A percentile compares a stretch with the other conserved stretches of the same genome.
Evolutionary conservation across 345 rosid genomes (phyloP).

Genomic region (Salix brachista): DNA sequence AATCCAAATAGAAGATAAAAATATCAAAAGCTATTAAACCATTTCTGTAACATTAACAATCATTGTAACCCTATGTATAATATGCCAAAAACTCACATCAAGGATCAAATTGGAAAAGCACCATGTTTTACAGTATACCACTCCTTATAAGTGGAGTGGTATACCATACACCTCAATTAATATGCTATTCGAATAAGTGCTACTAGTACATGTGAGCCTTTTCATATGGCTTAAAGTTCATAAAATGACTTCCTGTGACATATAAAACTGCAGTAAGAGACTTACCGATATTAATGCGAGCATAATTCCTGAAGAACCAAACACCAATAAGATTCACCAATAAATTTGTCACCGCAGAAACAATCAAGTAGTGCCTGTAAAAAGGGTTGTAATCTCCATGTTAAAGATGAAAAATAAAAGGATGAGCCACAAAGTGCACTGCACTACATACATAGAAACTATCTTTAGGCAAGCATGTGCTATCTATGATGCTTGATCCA

Average conservation of each 20-base stretch:
- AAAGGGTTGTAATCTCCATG: background rate
- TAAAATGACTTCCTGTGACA: slow-evolving; percentile 6
- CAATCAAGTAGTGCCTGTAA: slow-evolving; percentile 92
- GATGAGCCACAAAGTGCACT: background rate
- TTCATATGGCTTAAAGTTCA: background rate
- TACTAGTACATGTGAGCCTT: background rate
- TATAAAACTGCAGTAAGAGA: slow-evolving; percentile 6
- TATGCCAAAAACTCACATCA: background rate
- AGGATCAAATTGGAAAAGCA: too few species aligned
- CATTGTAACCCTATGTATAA: background rate
- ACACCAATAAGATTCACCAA: slow-evolving; percentile 91
- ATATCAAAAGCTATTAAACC: background rate
- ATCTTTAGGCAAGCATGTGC: background rate
- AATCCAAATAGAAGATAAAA: slow-evolving; percentile 4
- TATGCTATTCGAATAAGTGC: background rate
- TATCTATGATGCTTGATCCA: background rate
- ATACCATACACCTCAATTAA: background rate
- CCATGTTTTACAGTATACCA: background rate
- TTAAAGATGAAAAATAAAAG: background rate
- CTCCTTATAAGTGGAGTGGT: background rate
- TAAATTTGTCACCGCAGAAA: slow-evolving; percentile 92
- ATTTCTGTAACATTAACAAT: background rate
- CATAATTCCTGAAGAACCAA: slow-evolving; percentile 97
- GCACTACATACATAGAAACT: background rate
- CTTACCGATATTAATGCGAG: slow-evolving; percentile 85